phyloP scores from a whole-genome alignment of 2,329 filamentous ascomycete genomes.

The Clarireedia hainanense region DNA sequence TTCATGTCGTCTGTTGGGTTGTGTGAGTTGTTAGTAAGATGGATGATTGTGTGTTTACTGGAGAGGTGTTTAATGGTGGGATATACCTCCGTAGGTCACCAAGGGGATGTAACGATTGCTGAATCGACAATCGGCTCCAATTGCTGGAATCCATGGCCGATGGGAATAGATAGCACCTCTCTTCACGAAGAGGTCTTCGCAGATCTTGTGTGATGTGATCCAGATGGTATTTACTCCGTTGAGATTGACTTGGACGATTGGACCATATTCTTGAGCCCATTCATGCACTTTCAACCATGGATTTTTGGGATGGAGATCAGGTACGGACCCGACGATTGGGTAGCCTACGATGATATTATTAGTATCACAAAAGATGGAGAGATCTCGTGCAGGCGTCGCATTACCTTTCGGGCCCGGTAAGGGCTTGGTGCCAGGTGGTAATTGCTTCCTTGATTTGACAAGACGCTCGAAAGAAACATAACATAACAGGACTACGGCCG shows the following conservation, averaged over 20 bases:
- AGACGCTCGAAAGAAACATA: constrained; percentile 3
- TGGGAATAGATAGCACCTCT: constrained; percentile 32
- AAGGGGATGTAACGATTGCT: constrained; percentile 11
- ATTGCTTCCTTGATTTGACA: background rate
- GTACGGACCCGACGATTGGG: constrained; percentile 14
- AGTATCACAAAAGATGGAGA: background rate
- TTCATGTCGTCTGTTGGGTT: constrained; percentile 8
- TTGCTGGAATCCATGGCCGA: constrained; percentile 8
- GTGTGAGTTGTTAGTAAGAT: background rate
- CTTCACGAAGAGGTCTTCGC: constrained; percentile 35
- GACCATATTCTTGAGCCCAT: constrained; percentile 31
- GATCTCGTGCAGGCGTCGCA: background rate
- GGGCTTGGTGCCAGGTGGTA: constrained; percentile 10
- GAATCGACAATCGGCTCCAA: constrained; percentile 7
- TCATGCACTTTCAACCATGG: constrained; percentile 36
- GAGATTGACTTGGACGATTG: constrained; percentile 38
- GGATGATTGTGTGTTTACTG: background rate
- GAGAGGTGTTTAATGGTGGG: background rate
- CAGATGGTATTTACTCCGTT: constrained; percentile 33
- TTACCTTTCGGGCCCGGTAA: constrained; percentile 15
- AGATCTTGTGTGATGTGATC: constrained; percentile 33
- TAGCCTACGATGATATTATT: constrained; percentile 3
- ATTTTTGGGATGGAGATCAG: constrained; percentile 18
- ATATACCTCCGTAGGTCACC: constrained; percentile 8
- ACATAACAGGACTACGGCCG: background rate